Evolutionary conservation across 176 grass and related monocot species (phyloP).

Genomic region (Carex myosuroides): DNA sequence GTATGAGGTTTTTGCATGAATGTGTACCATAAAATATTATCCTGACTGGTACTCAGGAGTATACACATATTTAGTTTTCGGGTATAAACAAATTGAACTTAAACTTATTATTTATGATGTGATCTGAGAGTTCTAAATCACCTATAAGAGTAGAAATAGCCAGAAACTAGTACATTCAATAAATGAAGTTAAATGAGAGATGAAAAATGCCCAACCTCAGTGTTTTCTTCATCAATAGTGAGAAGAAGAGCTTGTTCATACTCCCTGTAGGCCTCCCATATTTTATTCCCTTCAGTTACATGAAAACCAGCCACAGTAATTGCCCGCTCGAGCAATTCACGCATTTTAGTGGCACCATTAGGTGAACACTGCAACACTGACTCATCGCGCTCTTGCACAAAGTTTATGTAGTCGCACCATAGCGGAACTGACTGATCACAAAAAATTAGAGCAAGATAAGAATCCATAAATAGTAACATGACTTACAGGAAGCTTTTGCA

Average conservation of each 20-base stretch:
- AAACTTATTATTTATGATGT: not conserved
- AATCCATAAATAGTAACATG: not conserved
- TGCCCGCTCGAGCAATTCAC: constrained; percentile 77
- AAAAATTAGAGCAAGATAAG: constrained; percentile 22
- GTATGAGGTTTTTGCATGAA: not conserved
- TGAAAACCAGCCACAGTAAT: constrained; percentile 69
- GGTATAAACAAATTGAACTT: too few species aligned
- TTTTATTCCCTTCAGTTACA: constrained; percentile 60
- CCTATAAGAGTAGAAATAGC: not conserved
- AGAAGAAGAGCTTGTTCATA: constrained; percentile 84
- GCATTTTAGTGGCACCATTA: constrained; percentile 72
- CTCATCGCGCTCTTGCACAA: constrained; percentile 66
- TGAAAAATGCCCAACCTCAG: constrained; percentile 26
- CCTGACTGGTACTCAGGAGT: not conserved
- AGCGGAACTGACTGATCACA: constrained; percentile 59
- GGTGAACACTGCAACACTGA: constrained; percentile 57
- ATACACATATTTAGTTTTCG: not conserved
- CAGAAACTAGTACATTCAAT: not conserved
- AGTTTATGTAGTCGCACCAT: constrained; percentile 86
- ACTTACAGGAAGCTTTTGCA: not conserved
- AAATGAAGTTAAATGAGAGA: not conserved
- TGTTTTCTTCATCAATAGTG: constrained; percentile 45
- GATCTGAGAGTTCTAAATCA: not conserved
- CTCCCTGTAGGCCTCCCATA: constrained; percentile 90
- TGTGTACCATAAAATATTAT: not conserved